phyloP scores from a whole-genome alignment of 2,329 filamentous ascomycete species.

The Epichloe sibirici region DNA sequence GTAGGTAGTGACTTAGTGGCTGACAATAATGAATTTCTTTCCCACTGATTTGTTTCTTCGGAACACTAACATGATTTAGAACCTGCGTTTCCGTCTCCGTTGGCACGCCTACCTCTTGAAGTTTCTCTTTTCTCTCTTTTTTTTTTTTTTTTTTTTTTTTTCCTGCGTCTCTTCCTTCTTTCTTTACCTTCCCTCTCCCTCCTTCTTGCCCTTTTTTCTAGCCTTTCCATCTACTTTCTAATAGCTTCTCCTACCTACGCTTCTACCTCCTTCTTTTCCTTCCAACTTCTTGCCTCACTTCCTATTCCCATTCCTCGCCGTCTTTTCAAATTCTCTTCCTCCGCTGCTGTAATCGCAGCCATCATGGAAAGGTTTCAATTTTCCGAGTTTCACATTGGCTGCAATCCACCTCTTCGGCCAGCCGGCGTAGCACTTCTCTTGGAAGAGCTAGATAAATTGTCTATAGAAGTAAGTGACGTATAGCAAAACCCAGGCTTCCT shows the following conservation, averaged over 20 bases:
- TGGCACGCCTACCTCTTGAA: too few relatives aligned
- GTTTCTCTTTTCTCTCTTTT: too few relatives aligned
- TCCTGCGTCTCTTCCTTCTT: neutral
- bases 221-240: neutral
- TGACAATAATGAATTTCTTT: neutral
- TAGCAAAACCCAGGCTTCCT: neutral
- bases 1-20: neutral
- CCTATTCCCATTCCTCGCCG: too few relatives aligned
- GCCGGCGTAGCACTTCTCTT: slow-evolving; percentile 18
- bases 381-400: slow-evolving; percentile 22
- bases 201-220: neutral
- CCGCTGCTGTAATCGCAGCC: neutral
- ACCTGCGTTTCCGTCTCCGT: too few relatives aligned
- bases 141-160: too few relatives aligned
- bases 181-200: neutral
- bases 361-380: neutral
- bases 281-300: too few relatives aligned
- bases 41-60: too few relatives aligned
- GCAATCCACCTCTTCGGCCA: slow-evolving; percentile 22
- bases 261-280: neutral
- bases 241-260: too few relatives aligned
- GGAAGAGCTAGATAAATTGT: slow-evolving; percentile 1
- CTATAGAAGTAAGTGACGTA: neutral
- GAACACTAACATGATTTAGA: too few relatives aligned
- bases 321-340: too few relatives aligned